Evolutionary conservation across 1,284 basidiomycete species (phyloP).

Genomic region (Singerocomus inundabilis): DNA sequence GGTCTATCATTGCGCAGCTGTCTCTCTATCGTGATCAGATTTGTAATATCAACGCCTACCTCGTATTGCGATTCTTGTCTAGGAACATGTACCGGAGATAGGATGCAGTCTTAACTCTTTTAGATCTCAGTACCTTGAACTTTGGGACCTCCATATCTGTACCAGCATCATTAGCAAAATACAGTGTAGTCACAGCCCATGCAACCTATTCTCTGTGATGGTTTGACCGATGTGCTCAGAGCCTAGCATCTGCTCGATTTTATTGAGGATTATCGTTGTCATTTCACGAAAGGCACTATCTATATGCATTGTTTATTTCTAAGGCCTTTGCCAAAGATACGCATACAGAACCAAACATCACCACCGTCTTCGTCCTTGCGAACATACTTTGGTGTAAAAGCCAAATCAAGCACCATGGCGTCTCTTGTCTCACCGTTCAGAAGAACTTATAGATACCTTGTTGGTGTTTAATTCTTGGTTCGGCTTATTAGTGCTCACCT

Average conservation of each 20-base stretch:
- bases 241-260: background rate
- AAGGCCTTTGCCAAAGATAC: constrained; percentile 25
- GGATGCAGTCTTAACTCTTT: background rate
- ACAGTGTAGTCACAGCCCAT: background rate
- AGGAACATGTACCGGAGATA: background rate
- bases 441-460: constrained; percentile 32
- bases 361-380: constrained; percentile 18
- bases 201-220: background rate
- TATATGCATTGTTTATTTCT: constrained; percentile 31
- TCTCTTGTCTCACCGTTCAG: constrained; percentile 33
- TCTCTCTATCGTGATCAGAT: background rate
- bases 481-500: background rate
- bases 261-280: background rate
- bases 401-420: constrained; percentile 22
- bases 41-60: background rate
- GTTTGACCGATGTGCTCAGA: background rate
- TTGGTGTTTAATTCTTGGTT: constrained; percentile 12
- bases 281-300: background rate
- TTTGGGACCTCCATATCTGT: constrained; percentile 1
- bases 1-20: background rate
- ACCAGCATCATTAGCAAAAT: background rate
- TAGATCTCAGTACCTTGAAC: constrained; percentile 1
- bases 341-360: constrained; percentile 26
- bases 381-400: background rate
- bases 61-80: background rate